Evolutionary conservation across 139 green algal species (phyloP).

Genomic region (Chlamydomonas incerta): DNA sequence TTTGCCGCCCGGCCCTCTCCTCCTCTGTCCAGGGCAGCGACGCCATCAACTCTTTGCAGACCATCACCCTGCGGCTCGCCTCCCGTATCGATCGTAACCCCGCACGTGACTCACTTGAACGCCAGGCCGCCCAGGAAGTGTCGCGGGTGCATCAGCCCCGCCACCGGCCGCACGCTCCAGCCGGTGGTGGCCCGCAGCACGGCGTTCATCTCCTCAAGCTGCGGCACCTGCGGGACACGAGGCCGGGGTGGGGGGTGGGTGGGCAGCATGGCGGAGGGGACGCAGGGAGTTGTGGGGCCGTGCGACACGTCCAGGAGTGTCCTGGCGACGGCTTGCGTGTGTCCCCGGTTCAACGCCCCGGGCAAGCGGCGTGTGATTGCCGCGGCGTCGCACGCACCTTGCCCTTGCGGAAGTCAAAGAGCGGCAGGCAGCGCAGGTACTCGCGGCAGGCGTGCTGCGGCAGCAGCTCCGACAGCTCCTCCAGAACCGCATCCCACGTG

Average conservation of each 20-base stretch:
- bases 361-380: no score
- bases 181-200: conserved; percentile 72
- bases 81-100: no score
- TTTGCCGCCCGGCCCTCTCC: no score
- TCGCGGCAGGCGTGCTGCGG: conserved; percentile 81
- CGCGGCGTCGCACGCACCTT: neutral
- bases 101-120: conserved; percentile 76
- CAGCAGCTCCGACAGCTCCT: conserved; percentile 76
- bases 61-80: no score
- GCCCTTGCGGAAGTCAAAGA: conserved; percentile 79
- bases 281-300: no score
- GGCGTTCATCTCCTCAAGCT: conserved; percentile 83
- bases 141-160: conserved; percentile 91
- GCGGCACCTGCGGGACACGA: conserved; percentile 74
- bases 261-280: no score
- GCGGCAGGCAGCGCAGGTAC: conserved; percentile 57
- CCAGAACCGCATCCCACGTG: conserved; percentile 78
- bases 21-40: no score
- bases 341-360: no score
- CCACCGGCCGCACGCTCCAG: conserved; percentile 84
- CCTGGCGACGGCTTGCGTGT: no score
- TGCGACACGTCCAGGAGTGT: no score
- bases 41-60: no score
- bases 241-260: no score
- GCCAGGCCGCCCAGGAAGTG: conserved; percentile 96